Evolutionary conservation across 345 rosid species (phyloP).

Genomic region (Jatropha curcas): DNA sequence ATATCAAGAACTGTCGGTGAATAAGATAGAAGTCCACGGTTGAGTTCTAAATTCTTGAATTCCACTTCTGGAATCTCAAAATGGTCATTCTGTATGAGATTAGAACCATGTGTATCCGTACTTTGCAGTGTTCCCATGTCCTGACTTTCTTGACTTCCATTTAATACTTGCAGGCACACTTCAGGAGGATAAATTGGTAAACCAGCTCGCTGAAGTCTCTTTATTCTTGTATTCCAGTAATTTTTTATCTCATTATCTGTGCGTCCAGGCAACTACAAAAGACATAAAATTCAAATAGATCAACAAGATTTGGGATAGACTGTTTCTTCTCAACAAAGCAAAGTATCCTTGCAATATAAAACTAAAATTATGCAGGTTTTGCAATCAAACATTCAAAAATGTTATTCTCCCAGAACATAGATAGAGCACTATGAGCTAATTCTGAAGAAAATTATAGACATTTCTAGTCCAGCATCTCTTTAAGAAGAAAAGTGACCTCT

Average conservation of each 20-base stretch:
- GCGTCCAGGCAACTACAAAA: conserved; percentile 83
- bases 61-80: conserved; percentile 62
- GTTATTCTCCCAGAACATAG: neutral
- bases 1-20: conserved; percentile 61
- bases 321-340: neutral
- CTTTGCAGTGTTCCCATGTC: conserved; percentile 32
- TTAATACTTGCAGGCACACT: conserved; percentile 56
- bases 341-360: neutral
- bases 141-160: conserved; percentile 53
- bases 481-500: neutral
- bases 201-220: conserved; percentile 92
- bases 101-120: conserved; percentile 52
- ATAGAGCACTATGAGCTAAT: neutral
- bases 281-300: neutral
- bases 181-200: conserved; percentile 95
- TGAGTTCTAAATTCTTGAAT: conserved; percentile 62
- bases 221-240: conserved; percentile 97
- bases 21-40: conserved; percentile 47
- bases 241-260: conserved; percentile 99
- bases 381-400: neutral
- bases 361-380: neutral
- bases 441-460: neutral
- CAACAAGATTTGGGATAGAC: neutral
- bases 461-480: neutral
- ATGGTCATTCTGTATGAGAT: conserved; percentile 50